Evolutionary conservation across 192 early-diverging fungal genomes (phyloP), one percentile per base, ranked within the genome.

Genomic region (Podila clonocystis): DNA sequence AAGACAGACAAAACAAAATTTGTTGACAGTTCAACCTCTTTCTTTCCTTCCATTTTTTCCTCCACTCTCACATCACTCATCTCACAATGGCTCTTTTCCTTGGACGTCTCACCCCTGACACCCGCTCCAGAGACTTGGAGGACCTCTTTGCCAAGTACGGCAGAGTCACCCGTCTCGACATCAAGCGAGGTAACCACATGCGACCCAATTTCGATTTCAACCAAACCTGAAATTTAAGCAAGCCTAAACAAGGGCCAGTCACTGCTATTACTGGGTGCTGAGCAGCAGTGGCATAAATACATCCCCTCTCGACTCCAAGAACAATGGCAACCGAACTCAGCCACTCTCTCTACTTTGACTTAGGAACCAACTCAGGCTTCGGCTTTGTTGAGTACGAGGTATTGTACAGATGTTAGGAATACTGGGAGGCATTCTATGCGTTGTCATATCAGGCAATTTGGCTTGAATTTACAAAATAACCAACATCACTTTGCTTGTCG

Each of bases 121-220:
- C 75, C 29, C 73, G 76, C 77, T 80, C 82, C 30, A 78, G 87
- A 65, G 87, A 88, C 82, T 78, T 88, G 38, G 87, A 88, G 68
- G 85, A 90, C 58, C 84, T 88, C 29, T 88, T 88, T 82, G 70
- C 82, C 67, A 86, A 86, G 70, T 88, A 85, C 72, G 87, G 87
- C 61, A 82, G 83, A 64, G 79, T 88, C 59, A 88, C 83, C 64
- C 83, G 87, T 58, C 82, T 88, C 34, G 87, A 88, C 72, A 76
- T 88, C 29, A 88, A 88, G 78, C 65, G 85, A 79, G 85, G 87
- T 86, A 82, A 24, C 2, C 36, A 34, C 58, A 64, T 24, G 4
- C 62, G 15, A 64, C 17, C 9, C 38, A 48, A 28, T 45, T 45
- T 36, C 11, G 19, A 29, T 7, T 17, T 45, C 8, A 34, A 33